These are phyloP conservation scores for Ganoderma sinense DNA, from an alignment of 1,284 basidiomycete species.

Conservation along the genomic window DNA sequence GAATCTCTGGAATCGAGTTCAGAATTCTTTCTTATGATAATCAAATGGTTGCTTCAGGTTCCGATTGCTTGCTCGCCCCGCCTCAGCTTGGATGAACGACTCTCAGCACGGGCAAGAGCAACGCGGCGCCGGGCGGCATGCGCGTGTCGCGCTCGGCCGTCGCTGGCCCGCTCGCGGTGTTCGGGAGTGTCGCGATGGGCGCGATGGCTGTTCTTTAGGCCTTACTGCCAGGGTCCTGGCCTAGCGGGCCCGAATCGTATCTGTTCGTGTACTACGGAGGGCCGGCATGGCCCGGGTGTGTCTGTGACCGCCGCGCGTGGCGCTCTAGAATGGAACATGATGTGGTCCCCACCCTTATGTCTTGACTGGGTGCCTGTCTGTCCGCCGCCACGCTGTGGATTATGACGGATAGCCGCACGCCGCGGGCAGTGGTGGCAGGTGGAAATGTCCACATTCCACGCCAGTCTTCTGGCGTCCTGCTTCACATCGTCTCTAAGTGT, in stretches of 20 bases:
- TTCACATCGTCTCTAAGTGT: background rate
- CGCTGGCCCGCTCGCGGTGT: slow-evolving; percentile 22
- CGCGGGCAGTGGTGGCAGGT: too few species aligned
- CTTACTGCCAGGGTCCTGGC: too few species aligned
- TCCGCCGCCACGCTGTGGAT: background rate
- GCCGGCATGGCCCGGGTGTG: background rate
- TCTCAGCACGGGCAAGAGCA: background rate
- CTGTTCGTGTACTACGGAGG: background rate
- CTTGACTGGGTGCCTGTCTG: background rate
- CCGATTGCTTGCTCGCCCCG: background rate
- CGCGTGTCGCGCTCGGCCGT: slow-evolving; percentile 14
- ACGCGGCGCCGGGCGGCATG: slow-evolving; percentile 14
- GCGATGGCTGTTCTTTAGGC: slow-evolving; percentile 14
- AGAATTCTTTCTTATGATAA: background rate
- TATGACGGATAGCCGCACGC: background rate
- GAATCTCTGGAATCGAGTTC: background rate
- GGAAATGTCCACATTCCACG: background rate
- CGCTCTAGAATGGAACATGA: background rate
- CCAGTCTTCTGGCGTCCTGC: background rate
- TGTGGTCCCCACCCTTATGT: background rate
- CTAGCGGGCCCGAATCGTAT: background rate
- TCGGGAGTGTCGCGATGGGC: slow-evolving; percentile 25
- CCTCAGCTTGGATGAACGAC: background rate
- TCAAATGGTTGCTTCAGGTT: background rate
- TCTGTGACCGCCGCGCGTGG: background rate